Evolutionary conservation across 139 green algal species (phyloP).

Genomic region (Desmodesmus armatus): DNA sequence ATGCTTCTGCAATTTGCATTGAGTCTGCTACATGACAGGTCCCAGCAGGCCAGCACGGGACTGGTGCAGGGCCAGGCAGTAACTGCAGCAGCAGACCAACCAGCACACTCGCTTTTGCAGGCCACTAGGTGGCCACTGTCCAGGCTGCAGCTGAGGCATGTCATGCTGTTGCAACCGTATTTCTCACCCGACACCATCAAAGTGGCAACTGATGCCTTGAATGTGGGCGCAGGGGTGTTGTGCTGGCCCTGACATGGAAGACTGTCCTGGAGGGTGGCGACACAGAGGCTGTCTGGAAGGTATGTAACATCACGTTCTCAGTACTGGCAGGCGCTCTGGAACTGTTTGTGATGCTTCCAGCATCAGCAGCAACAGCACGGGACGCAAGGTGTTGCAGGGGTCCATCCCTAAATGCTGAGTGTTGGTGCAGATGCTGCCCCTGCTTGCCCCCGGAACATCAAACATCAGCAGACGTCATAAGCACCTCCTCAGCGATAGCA

Average conservation of each 20-base stretch:
- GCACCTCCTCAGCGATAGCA: too few species aligned
- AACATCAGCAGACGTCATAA: too few species aligned
- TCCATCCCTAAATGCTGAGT: background rate
- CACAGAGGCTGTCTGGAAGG: constrained; percentile 69
- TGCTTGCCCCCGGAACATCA: background rate
- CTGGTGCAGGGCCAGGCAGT: background rate
- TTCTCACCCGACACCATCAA: background rate
- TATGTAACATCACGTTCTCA: background rate
- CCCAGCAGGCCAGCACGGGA: background rate
- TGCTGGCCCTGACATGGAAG: constrained; percentile 66
- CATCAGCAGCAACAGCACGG: background rate
- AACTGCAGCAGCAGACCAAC: background rate
- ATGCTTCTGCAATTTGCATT: background rate
- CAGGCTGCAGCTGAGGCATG: background rate
- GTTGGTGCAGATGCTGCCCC: background rate
- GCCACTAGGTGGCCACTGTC: background rate
- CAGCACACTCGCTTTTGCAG: background rate
- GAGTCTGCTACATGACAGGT: background rate
- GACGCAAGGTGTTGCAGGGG: background rate
- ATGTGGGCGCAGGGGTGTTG: constrained; percentile 69
- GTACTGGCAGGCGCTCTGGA: background rate
- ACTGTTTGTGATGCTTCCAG: background rate
- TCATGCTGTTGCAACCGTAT: background rate
- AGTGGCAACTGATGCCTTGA: background rate
- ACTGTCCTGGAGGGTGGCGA: constrained; percentile 48